These are phyloP conservation scores for Umbelopsis isabellina DNA, from an alignment of 192 early-diverging fungal species.

Conservation along the genomic window DNA sequence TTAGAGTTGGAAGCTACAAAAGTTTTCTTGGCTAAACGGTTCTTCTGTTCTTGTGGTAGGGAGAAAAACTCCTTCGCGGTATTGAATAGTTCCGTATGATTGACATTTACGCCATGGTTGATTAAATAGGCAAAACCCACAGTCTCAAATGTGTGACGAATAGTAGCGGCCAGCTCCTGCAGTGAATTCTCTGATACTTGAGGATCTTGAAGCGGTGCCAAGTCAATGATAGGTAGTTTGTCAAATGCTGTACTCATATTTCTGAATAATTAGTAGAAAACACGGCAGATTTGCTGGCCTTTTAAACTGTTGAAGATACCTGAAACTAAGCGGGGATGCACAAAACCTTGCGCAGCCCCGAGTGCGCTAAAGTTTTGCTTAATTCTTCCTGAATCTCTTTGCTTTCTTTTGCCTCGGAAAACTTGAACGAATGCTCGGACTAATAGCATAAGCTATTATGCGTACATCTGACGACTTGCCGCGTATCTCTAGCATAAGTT, in stretches of 20 bases:
- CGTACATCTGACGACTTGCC: slow-evolving; percentile 12
- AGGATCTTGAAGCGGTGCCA: slow-evolving; percentile 2
- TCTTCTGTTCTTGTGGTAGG: neutral
- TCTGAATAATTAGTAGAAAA: neutral
- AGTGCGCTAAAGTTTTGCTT: slow-evolving; percentile 5
- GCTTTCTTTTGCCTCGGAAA: neutral
- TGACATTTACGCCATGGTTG: slow-evolving; percentile 11
- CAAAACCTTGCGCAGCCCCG: neutral
- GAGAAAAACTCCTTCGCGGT: neutral
- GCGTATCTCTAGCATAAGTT: slow-evolving; percentile 1
- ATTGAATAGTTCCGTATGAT: slow-evolving; percentile 4
- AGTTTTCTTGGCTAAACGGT: neutral
- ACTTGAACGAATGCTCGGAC: neutral
- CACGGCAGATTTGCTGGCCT: neutral
- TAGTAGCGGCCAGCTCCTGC: neutral
- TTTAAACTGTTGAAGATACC: neutral
- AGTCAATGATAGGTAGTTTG: slow-evolving; percentile 7
- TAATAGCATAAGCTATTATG: neutral
- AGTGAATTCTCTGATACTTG: neutral
- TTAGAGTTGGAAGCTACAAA: neutral
- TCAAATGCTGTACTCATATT: slow-evolving; percentile 14
- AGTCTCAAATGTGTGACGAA: slow-evolving; percentile 2
- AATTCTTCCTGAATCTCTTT: neutral
- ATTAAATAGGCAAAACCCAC: slow-evolving; percentile 6
- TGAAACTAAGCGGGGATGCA: neutral